phyloP scores from a whole-genome alignment of 768 basidiomycete species.

The Leccinum uliginosum region DNA sequence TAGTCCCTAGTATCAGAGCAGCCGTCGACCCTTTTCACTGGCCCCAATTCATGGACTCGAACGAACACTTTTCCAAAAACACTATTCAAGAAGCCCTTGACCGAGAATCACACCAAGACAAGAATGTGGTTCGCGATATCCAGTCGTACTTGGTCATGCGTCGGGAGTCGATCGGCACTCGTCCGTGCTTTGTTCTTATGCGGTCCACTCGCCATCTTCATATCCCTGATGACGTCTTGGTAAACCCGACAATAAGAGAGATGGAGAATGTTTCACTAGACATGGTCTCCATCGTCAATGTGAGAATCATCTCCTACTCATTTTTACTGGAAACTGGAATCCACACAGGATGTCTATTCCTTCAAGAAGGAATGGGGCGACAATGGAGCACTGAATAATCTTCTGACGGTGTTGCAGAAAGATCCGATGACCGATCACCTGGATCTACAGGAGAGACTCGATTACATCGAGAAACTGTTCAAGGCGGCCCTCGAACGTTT shows the following conservation, averaged over 20 bases:
- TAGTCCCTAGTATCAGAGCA: conserved; percentile 22
- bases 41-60: conserved; percentile 24
- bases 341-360: conserved; percentile 25
- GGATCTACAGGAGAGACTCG: conserved; percentile 22
- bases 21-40: conserved; percentile 25
- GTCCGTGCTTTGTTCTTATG: conserved; percentile 27
- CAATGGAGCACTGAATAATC: conserved; percentile 27
- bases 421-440: conserved; percentile 22
- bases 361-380: conserved; percentile 29
- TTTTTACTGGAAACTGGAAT: background rate
- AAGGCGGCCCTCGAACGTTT: conserved; percentile 20
- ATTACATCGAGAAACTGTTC: conserved; percentile 20
- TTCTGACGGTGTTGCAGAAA: conserved; percentile 25
- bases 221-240: conserved; percentile 22
- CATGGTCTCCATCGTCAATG: conserved; percentile 26
- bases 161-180: conserved; percentile 27
- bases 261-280: conserved; percentile 27
- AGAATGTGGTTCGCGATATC: conserved; percentile 12
- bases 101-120: conserved; percentile 19
- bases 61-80: conserved; percentile 18
- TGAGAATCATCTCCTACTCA: background rate
- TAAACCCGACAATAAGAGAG: conserved; percentile 19
- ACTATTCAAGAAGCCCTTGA: conserved; percentile 24
- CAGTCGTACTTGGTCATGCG: conserved; percentile 28
- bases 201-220: conserved; percentile 25